Conservation (phyloP, 1,139 yeast genomes). For the Nakaseomyces bracarensis region DNA sequence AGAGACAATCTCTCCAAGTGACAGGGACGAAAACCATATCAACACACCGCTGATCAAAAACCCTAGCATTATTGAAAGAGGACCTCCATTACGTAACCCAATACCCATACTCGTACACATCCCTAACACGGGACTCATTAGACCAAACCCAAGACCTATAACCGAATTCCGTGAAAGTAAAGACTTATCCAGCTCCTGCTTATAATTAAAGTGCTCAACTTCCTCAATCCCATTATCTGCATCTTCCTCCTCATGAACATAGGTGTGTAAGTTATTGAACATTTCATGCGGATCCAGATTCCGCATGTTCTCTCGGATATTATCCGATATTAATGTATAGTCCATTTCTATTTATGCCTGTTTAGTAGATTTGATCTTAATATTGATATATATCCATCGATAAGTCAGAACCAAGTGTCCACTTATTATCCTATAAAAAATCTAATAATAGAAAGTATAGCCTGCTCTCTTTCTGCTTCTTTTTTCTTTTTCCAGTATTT, state of each 20-base stretch:
- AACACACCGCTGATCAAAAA: constrained; percentile 58
- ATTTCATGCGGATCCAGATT: constrained; percentile 20
- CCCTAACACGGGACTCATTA: constrained; percentile 76
- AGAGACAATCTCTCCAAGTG: constrained; percentile 63
- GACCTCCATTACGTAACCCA: constrained; percentile 64
- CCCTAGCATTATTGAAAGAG: constrained; percentile 62
- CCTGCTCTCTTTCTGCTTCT: no score
- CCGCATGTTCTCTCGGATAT: constrained; percentile 21
- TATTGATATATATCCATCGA: no score
- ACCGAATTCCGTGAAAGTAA: constrained; percentile 54
- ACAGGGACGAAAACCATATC: constrained; percentile 53
- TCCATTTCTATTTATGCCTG: no score
- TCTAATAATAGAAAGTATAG: no score
- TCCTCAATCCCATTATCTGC: constrained; percentile 42
- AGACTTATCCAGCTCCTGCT: constrained; percentile 58
- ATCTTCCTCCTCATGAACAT: constrained; percentile 23
- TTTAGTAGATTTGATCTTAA: no score
- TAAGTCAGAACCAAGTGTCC: no score
- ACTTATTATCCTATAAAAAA: no score
- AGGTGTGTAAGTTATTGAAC: constrained; percentile 26
- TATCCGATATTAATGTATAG: constrained; percentile 19
- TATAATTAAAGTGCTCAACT: constrained; percentile 62
- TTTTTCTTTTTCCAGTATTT: no score
- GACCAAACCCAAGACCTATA: constrained; percentile 64
- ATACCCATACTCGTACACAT: constrained; percentile 63